Evolutionary conservation across 495 filamentous ascomycete genomes (phyloP), one percentile per base, ranked within the genome.

Genomic region (Penicillium maclennaniae): DNA sequence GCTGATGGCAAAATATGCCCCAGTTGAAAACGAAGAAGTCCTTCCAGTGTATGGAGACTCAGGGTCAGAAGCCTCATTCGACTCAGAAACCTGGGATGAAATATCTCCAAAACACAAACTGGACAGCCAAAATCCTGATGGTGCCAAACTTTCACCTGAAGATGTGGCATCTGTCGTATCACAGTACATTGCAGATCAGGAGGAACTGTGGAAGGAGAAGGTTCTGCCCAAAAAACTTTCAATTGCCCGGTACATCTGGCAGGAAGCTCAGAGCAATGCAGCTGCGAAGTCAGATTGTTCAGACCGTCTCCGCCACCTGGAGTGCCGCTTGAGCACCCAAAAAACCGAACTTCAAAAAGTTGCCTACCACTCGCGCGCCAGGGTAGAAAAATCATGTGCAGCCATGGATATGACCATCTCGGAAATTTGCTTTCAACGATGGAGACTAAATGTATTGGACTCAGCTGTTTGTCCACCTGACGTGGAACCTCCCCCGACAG

Each of bases 41-140:
- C 69, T 87, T 4, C 83, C 91, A 12, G 5, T 78, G 0, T 87
- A 82, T 56, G 87, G 86, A 23, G 85, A 92, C 1, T 92, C 82
- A 0, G 77, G 70, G 4, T 79, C 76, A 9, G 81, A 84, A 45
- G 70, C 65, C 1, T 77, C 78, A 41, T 82, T 74, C 43, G 79
- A 83, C 43, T 55, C 72, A 10, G 72, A 79, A 1, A 86, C 82
- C 0, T 87, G 76, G 80, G 65, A 63, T 12, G 89, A 91, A 56
- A 85, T 86, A 9, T 68, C 60, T 21, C 28, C 57, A 45, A 19
- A 52, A 16, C 10, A 40, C 26, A 51, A 54, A 6, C 57, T 37
- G 25, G 53, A 53, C 4, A 59, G 52, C 36, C 47, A 45, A 7
- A 45, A 49, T 31, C 23, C 20, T 1, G n/a, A 17, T 9, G n/a